Evolutionary conservation across 257 asterid genomes (phyloP).

Genomic region (Solanum clarkiae): DNA sequence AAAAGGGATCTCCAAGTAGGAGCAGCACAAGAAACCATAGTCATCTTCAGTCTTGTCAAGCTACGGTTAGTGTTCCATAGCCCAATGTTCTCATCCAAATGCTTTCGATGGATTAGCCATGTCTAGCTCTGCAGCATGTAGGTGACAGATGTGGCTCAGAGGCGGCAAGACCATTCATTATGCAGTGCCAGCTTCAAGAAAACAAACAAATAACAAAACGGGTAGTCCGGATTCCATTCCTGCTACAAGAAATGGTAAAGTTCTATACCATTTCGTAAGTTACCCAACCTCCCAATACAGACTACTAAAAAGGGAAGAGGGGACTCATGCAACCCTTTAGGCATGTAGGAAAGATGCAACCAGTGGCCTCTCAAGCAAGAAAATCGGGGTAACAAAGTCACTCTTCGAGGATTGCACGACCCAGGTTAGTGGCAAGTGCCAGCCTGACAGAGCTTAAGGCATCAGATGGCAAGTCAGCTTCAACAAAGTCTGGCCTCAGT

Average conservation of each 20-base stretch:
- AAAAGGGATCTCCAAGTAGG: neutral
- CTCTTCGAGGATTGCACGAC: slow-evolving; percentile 82
- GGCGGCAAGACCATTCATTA: neutral
- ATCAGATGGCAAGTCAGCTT: slow-evolving; percentile 59
- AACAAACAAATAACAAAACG: neutral
- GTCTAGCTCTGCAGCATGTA: neutral
- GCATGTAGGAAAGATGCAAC: neutral
- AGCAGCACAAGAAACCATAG: neutral
- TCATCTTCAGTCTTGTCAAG: neutral
- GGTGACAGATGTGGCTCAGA: neutral
- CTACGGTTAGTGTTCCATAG: neutral
- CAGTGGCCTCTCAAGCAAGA: neutral
- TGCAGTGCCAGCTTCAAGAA: neutral
- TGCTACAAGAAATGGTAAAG: neutral
- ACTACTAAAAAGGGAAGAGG: neutral
- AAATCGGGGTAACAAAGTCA: slow-evolving; percentile 8
- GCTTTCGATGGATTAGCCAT: neutral
- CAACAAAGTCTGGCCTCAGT: slow-evolving; percentile 63
- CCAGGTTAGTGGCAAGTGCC: slow-evolving; percentile 77
- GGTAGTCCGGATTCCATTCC: neutral
- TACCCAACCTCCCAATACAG: neutral
- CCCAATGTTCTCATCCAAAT: neutral
- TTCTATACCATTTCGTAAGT: neutral
- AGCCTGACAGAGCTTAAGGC: slow-evolving; percentile 70
- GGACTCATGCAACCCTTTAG: neutral